Conservation (phyloP, 2,329 filamentous ascomycete species). For the Diaporthe humulicola region DNA sequence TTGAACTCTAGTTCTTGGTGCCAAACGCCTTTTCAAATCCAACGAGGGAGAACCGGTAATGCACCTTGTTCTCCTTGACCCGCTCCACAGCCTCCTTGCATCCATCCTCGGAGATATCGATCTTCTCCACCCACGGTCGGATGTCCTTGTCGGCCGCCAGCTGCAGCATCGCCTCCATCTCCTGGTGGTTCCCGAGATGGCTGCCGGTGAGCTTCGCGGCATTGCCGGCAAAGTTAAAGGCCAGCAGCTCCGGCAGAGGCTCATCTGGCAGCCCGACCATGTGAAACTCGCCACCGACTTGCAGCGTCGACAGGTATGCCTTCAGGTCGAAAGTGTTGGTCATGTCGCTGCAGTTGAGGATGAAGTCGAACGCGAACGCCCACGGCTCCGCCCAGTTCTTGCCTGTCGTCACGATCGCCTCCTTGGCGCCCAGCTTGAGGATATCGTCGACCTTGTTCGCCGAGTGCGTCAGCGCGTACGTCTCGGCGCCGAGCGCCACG, state of each 20-base stretch:
- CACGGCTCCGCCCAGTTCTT: constrained; percentile 71
- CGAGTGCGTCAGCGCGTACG: constrained; percentile 74
- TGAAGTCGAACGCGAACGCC: constrained; percentile 63
- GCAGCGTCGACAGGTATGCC: constrained; percentile 64
- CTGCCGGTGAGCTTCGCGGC: constrained; percentile 58
- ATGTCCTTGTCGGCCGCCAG: constrained; percentile 67
- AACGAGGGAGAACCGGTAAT: constrained; percentile 79
- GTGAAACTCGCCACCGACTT: constrained; percentile 68
- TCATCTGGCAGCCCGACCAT: constrained; percentile 69
- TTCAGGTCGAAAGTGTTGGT: constrained; percentile 67
- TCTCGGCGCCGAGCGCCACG: constrained; percentile 76
- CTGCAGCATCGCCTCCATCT: constrained; percentile 71
- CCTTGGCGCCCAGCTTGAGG: constrained; percentile 72
- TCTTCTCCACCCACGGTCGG: constrained; percentile 44
- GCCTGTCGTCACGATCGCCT: constrained; percentile 59
- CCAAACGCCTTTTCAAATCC: constrained; percentile 76
- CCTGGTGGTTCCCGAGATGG: constrained; percentile 72
- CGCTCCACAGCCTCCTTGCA: constrained; percentile 78
- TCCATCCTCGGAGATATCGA: constrained; percentile 58
- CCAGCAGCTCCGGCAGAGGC: constrained; percentile 58
- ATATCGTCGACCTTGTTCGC: constrained; percentile 71
- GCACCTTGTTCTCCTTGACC: constrained; percentile 78
- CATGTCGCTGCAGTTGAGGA: constrained; percentile 64
- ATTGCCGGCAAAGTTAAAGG: constrained; percentile 57
- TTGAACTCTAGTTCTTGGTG: constrained; percentile 28